phyloP scores from a whole-genome alignment of 2,329 filamentous ascomycete genomes.

The Huntiella moniliformis region DNA sequence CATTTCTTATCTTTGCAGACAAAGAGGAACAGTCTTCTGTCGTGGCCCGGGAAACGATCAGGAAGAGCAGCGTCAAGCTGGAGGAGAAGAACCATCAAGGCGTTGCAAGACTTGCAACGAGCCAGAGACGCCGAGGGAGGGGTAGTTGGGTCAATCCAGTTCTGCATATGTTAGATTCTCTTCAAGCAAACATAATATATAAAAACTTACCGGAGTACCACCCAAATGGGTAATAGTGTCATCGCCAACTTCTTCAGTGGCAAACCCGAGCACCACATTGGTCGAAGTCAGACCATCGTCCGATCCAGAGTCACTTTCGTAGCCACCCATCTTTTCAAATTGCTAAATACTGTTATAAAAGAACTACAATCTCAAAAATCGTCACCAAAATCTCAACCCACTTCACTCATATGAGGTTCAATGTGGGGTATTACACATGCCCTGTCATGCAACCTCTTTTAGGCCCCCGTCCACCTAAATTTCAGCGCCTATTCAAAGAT shows the following conservation, averaged over 20 bases:
- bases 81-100: constrained; percentile 64
- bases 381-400: no score
- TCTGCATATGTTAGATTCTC: constrained; percentile 27
- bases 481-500: no score
- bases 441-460: no score
- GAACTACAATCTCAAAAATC: no score
- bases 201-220: constrained; percentile 54
- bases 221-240: constrained; percentile 80
- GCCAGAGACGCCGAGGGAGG: constrained; percentile 60
- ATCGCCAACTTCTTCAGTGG: constrained; percentile 57
- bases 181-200: no score
- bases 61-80: constrained; percentile 85
- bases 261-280: constrained; percentile 77
- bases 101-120: constrained; percentile 74
- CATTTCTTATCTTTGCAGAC: constrained; percentile 62
- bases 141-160: constrained; percentile 59
- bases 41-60: constrained; percentile 68
- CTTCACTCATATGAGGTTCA: no score
- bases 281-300: constrained; percentile 59
- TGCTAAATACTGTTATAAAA: not conserved
- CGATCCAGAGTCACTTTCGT: constrained; percentile 71
- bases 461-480: no score
- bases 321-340: constrained; percentile 41
- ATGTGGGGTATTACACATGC: no score
- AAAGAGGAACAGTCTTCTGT: constrained; percentile 75